These are phyloP conservation scores for Anethum foeniculum DNA, from an alignment of 140 eudicot species.

Conservation along the genomic window DNA sequence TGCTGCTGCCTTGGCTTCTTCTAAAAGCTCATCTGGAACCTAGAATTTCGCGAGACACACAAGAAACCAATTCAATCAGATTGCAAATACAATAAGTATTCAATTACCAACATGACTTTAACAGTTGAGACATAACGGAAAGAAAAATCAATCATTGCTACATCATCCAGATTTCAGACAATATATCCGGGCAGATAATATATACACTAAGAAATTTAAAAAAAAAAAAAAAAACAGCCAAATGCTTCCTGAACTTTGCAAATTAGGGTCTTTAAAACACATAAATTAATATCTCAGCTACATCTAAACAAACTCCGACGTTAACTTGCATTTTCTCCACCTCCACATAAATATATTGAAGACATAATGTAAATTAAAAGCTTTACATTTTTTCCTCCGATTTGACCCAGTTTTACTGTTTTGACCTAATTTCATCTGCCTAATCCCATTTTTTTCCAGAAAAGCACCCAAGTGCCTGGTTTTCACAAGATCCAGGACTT, in stretches of 20 bases:
- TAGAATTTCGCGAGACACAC: background rate
- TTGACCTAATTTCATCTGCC: background rate
- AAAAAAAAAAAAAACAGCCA: background rate
- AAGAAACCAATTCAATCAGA: background rate
- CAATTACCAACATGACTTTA: background rate
- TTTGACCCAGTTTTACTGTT: background rate
- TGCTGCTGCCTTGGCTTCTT: conserved; percentile 18
- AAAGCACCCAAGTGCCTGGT: background rate
- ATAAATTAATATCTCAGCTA: background rate
- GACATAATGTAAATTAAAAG: too few relatives aligned
- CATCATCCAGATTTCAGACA: background rate
- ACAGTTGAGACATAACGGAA: background rate
- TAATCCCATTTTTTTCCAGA: background rate
- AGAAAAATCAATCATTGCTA: background rate
- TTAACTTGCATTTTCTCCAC: background rate
- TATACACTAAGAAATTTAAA: background rate
- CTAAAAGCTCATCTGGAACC: conserved; percentile 19
- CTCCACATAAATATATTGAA: background rate
- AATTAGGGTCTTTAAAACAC: background rate
- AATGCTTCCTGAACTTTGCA: background rate
- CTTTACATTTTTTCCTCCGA: background rate
- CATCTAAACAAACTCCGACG: background rate
- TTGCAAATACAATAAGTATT: background rate
- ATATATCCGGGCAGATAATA: background rate
- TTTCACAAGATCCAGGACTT: background rate